These are phyloP conservation scores for Balakata baccata DNA, from an alignment of 345 rosid species.

Conservation along the genomic window DNA sequence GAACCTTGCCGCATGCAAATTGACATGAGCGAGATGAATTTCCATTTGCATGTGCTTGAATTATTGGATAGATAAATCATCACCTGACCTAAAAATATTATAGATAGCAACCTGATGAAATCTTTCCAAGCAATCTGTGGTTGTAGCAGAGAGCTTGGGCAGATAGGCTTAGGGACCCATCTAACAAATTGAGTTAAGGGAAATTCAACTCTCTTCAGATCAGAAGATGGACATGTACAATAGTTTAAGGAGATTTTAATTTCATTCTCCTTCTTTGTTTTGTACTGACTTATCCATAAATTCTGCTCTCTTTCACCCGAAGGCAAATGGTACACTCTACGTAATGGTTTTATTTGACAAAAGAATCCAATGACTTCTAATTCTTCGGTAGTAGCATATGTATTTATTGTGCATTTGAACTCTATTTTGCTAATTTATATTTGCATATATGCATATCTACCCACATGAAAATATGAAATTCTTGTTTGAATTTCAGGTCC, in stretches of 20 bases:
- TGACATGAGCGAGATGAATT: neutral
- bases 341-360: no score
- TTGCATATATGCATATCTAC: neutral
- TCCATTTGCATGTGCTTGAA: neutral
- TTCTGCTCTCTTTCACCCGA: neutral
- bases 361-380: no score
- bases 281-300: neutral
- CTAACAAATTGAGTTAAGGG: neutral
- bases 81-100: neutral
- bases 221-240: no score
- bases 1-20: neutral
- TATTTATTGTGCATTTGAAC: no score
- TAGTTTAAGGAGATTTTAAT: no score
- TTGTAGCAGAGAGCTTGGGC: neutral
- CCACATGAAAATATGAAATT: conserved; percentile 5
- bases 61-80: neutral
- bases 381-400: no score
- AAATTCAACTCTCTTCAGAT: neutral
- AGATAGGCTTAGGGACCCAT: neutral
- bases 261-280: no score
- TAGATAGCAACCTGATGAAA: neutral
- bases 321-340: neutral
- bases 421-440: no score
- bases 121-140: neutral
- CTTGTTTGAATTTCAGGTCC: conserved; percentile 50